Evolutionary conservation across 768 basidiomycete genomes (phyloP), one percentile per base, ranked within the genome.

Genomic region (Lentinula lateritia): DNA sequence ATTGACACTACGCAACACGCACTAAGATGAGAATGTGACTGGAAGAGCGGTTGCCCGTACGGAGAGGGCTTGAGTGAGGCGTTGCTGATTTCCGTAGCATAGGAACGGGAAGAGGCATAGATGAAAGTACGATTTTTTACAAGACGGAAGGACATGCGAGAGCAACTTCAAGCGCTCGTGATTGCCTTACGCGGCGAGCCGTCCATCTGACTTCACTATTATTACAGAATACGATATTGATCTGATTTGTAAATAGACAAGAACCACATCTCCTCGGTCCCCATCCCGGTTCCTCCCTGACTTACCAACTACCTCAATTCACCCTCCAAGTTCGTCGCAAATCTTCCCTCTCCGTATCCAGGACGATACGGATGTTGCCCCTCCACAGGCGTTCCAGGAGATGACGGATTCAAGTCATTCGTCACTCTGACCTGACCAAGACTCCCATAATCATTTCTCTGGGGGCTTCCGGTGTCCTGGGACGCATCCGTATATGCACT

Each of bases 1-100:
- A 46, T 42, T 5, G 28, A 16, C 13, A 35, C 8, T 15, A 56
- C 23, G 8, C 13, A 52, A 16, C 32, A 75, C 81, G 64, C 63
- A 88, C 87, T 66, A 34, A 97, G 83, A 73, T 96, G 92, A 0
- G 93, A 89, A 71, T 97, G 95, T 0, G 92, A 92, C 20, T 77
- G 75, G 18, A 79, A 81, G 10, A 88, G 76, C 0, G 95, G 93
- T 70, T 96, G 95, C 0, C 93, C 93, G 66, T 84, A 90, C 36
- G 74, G 72, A 6, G 92, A 86, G 2, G 93, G 93, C 72, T 93
- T 95, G 23, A 59, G 8, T 28, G 55, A 5, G 39, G 39, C 35
- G 3, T 28, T 48, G 18, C 58, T 12, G 62, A 55, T 1, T 52
- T 67, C 64, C 3, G 72, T 67, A 5, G 68, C 72, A 63, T 70